A percentile compares a stretch with the other conserved stretches of the same genome.
Conservation (phyloP, 108 stramenopile species). For the Fragilariopsis cylindrus region DNA sequence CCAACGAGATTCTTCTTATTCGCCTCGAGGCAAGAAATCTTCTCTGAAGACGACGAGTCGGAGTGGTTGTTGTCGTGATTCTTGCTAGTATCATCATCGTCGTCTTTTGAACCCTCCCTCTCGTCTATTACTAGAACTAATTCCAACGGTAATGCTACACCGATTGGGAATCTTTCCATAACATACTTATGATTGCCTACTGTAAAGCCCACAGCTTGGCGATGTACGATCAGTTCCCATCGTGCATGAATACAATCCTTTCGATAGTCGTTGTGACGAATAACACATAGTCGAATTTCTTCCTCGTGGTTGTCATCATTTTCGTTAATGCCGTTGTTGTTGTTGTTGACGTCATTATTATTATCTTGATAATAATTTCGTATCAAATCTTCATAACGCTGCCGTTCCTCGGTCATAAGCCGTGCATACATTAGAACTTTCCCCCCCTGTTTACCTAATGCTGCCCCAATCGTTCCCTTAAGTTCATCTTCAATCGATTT, state of each 20-base stretch:
- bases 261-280: slow-evolving; percentile 62
- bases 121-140: slow-evolving; percentile 12
- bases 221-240: slow-evolving; percentile 87
- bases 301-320: not conserved
- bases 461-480: slow-evolving; percentile 76
- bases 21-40: not conserved
- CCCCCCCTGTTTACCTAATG: slow-evolving; percentile 73
- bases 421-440: slow-evolving; percentile 56
- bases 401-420: slow-evolving; percentile 49
- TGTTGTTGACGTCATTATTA: slow-evolving; percentile 1
- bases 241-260: slow-evolving; percentile 61
- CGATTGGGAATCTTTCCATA: slow-evolving; percentile 67
- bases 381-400: slow-evolving; percentile 34
- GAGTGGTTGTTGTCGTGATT: not conserved
- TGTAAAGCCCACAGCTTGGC: slow-evolving; percentile 82
- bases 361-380: not conserved
- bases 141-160: slow-evolving; percentile 44
- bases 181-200: slow-evolving; percentile 78
- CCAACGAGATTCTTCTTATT: slow-evolving; percentile 40
- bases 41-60: not conserved
- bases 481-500: slow-evolving; percentile 85
- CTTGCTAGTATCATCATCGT: not conserved
- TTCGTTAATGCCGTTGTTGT: not conserved
- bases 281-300: slow-evolving; percentile 41
- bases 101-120: not conserved